These are phyloP conservation scores for Globisporangium rhizosaccharum DNA, from an alignment of 352 stramenopile genomes.

Conservation along the genomic window DNA sequence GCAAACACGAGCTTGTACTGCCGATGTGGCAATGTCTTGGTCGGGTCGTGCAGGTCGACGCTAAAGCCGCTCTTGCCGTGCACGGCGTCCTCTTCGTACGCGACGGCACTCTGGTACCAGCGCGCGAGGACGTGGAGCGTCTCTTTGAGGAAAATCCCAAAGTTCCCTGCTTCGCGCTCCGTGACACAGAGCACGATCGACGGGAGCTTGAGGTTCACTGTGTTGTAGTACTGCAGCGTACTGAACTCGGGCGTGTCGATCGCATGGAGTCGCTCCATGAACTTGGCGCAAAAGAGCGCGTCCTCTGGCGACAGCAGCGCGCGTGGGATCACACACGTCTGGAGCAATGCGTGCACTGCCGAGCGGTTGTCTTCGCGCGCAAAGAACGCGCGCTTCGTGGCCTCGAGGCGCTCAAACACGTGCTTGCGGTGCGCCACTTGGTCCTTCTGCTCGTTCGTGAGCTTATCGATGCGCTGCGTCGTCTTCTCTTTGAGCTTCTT, in stretches of 20 bases:
- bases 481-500: slow-evolving; percentile 83
- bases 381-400: slow-evolving; percentile 70
- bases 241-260: slow-evolving; percentile 71
- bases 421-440: slow-evolving; percentile 80
- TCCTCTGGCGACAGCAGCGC: slow-evolving; percentile 79
- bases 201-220: slow-evolving; percentile 70
- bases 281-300: slow-evolving; percentile 79
- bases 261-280: slow-evolving; percentile 75
- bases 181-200: slow-evolving; percentile 78
- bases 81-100: slow-evolving; percentile 77
- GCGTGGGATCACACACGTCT: slow-evolving; percentile 75
- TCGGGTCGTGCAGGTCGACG: slow-evolving; percentile 58
- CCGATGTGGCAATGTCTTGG: slow-evolving; percentile 48
- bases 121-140: slow-evolving; percentile 59
- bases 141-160: slow-evolving; percentile 84
- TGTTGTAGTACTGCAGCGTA: slow-evolving; percentile 80
- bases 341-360: slow-evolving; percentile 62
- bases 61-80: slow-evolving; percentile 72
- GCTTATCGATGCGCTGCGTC: slow-evolving; percentile 71
- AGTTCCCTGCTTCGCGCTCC: slow-evolving; percentile 80
- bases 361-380: slow-evolving; percentile 35
- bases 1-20: slow-evolving; percentile 77
- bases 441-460: slow-evolving; percentile 83
- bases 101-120: slow-evolving; percentile 74
- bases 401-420: slow-evolving; percentile 74